A percentile compares a stretch with the other conserved stretches of the same genome.
These are phyloP conservation scores for Melastoma candidum DNA, from an alignment of 441 rosid genomes.

Conservation along the genomic window DNA sequence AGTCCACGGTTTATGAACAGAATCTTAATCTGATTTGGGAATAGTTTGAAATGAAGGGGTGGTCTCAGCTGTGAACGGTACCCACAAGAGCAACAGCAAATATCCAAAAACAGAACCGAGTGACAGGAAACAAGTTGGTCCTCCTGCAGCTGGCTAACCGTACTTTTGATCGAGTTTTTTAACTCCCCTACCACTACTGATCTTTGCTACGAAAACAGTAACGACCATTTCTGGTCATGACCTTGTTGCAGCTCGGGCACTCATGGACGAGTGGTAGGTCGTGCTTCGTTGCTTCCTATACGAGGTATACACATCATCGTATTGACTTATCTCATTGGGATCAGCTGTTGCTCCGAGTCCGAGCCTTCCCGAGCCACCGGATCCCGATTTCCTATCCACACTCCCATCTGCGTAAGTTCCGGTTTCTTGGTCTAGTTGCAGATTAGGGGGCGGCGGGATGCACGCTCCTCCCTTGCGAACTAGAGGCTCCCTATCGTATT, in stretches of 20 bases:
- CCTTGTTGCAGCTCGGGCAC: conserved; percentile 69
- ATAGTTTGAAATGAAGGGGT: too few species aligned
- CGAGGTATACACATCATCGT: conserved; percentile 88
- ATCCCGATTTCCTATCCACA: conserved; percentile 40
- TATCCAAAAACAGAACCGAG: too few species aligned
- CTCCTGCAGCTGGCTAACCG: too few species aligned
- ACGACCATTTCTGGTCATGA: conserved; percentile 9
- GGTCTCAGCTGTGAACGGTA: too few species aligned
- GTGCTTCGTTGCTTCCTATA: conserved; percentile 95
- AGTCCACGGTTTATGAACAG: too few species aligned
- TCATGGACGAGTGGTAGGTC: conserved; percentile 81
- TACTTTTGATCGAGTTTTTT: too few species aligned
- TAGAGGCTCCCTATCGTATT: conserved; percentile 29
- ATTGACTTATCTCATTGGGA: conserved; percentile 87
- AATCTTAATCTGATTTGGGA: too few species aligned
- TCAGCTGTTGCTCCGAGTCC: conserved; percentile 91
- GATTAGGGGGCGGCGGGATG: conserved; percentile 89
- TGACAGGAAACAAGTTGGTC: too few species aligned
- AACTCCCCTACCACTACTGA: too few species aligned
- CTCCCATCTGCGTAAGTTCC: conserved; percentile 82
- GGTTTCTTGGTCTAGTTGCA: conserved; percentile 83
- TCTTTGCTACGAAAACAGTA: too few species aligned
- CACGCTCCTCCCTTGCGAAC: conserved; percentile 90
- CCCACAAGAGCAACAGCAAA: too few species aligned
- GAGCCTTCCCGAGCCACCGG: conserved; percentile 58